phyloP scores from a whole-genome alignment of 2,329 filamentous ascomycete species.

The Zopfia rhizophila region DNA sequence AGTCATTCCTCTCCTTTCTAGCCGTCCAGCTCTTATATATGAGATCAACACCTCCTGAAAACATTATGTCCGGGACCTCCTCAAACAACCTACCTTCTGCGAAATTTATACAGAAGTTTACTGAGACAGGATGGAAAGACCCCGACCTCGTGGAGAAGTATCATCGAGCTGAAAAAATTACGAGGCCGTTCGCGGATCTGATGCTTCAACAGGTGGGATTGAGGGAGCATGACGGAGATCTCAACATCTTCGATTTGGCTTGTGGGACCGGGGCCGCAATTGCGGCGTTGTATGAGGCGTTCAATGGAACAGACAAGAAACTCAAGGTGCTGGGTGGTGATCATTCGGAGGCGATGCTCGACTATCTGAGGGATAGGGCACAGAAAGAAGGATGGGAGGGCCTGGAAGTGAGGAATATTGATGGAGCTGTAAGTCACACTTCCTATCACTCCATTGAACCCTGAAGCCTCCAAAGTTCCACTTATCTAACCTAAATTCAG shows the following conservation, averaged over 20 bases:
- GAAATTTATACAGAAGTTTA: too few species aligned
- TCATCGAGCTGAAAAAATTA: conserved; percentile 30
- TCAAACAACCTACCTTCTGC: too few species aligned
- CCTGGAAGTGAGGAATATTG: conserved; percentile 26
- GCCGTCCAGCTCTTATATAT: too few species aligned
- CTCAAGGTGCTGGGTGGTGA: conserved; percentile 35
- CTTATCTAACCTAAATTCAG: conserved; percentile 1
- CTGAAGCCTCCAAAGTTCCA: too few species aligned
- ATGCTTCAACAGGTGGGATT: conserved; percentile 24
- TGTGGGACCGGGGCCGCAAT: conserved; percentile 37
- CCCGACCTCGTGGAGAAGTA: conserved; percentile 29
- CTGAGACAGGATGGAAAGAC: background rate
- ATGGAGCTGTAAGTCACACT: conserved; percentile 24
- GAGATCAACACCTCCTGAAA: too few species aligned
- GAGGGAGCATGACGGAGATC: conserved; percentile 3
- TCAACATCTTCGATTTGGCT: conserved; percentile 35
- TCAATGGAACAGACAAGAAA: conserved; percentile 20
- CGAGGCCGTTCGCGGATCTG: conserved; percentile 27
- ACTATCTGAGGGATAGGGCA: conserved; percentile 24
- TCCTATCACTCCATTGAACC: too few species aligned
- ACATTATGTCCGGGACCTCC: too few species aligned
- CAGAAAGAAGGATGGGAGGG: conserved; percentile 31
- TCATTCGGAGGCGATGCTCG: conserved; percentile 32
- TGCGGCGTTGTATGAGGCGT: conserved; percentile 27
- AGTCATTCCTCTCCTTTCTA: too few species aligned